Base-by-base conservation (phyloP, 352 stramenopile species). In the Phytophthora quininea region DNA sequence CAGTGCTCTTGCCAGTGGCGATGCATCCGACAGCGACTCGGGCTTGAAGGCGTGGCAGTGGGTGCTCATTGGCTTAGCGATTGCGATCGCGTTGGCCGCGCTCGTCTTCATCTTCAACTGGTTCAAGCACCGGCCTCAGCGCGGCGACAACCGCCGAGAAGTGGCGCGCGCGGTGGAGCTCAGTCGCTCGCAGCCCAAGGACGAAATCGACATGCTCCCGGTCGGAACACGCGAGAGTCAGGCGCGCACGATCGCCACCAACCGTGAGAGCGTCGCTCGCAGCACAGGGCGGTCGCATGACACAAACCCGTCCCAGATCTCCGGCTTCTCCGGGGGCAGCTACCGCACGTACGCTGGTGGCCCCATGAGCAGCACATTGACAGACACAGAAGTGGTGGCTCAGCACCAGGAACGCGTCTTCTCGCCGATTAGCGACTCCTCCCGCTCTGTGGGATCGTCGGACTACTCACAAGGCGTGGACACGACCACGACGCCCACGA, bases 81-180 rank as follows among this genome's bases (percentile, higher is more conserved):
- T 77, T 53, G 69, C 69, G 2, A 45, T 79, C 15, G 55, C 77
- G 3, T 24, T 81, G 4, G 80, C 58, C 1, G 46, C 76, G 19
- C 43, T 79, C 24, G 46, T 79, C 5, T 87, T 91, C 38, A 30
- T 74, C 2, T 48, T 81, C 40, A 85, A 81, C 46, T 91, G 76
- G 76, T 84, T 82, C 46, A 78, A 77, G 40, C 43, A 89, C 48
- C 82, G 78, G 3, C 78, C 80, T 2, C 50, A 46, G 14, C 62
- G 51, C 11, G 67, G 71, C 15, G 71, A 73, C 52, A 76, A 78
- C 40, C 76, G 74, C 60, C 50, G 53, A 40, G 53, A 76, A 40
- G 56, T 84, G 35, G 71, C 69, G 4, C 67, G 73, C 11, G 52
- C 67, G 15, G 33, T 73, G 40, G n/a, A 79, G 61, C 33, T 46